A percentile compares a stretch with the other conserved stretches of the same genome.
These are phyloP conservation scores for Neoconidiobolus thromboides DNA, from an alignment of 371 early-diverging fungal species.

Conservation along the genomic window DNA sequence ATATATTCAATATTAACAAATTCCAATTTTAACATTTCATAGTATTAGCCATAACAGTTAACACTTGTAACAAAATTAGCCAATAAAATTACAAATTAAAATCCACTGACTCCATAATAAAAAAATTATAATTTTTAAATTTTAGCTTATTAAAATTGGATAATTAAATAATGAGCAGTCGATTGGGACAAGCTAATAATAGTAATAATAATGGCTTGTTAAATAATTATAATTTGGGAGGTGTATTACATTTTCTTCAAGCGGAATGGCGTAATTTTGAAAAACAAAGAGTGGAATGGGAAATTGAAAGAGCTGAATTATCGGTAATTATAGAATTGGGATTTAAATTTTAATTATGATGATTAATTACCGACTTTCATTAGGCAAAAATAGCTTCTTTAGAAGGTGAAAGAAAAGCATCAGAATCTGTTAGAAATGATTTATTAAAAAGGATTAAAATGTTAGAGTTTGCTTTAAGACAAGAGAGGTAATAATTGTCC, in stretches of 20 bases:
- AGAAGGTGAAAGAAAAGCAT: constrained; percentile 64
- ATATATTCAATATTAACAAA: no score
- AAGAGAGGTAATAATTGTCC: constrained; percentile 30
- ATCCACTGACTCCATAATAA: no score
- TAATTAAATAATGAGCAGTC: no score
- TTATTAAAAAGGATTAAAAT: constrained; percentile 65
- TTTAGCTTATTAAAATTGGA: no score
- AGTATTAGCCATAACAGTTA: no score
- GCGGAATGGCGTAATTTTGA: constrained; percentile 73
- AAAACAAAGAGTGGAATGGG: constrained; percentile 75
- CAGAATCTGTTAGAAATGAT: constrained; percentile 55
- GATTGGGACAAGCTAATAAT: no score
- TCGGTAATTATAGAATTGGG: constrained; percentile 25
- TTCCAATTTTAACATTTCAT: no score
- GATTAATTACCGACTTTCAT: background rate
- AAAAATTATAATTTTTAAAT: no score
- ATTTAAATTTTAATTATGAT: background rate
- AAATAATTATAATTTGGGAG: constrained; percentile 49
- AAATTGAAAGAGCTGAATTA: constrained; percentile 60
- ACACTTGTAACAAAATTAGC: no score
- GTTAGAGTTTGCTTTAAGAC: constrained; percentile 67
- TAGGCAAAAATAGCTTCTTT: constrained; percentile 56
- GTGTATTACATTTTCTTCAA: constrained; percentile 66
- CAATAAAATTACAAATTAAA: no score
- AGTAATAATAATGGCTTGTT: no score